Evolutionary conservation across 805 yeast species (phyloP).

Genomic region (Myxozyma nipponensis): DNA sequence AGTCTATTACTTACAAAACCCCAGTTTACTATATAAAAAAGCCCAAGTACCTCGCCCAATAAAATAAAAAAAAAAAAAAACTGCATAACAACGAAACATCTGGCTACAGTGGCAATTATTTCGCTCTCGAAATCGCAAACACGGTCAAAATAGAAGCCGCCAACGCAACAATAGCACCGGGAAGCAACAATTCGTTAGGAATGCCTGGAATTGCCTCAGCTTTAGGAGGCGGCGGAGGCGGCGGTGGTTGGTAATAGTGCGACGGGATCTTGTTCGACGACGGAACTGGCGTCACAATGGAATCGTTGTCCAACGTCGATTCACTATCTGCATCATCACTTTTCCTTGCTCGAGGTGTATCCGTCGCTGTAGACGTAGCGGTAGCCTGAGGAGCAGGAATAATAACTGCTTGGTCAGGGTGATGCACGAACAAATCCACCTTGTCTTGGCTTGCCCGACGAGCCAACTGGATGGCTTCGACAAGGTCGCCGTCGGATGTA

Average conservation of each 20-base stretch:
- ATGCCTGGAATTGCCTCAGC: constrained; percentile 49
- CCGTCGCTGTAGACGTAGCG: constrained; percentile 26
- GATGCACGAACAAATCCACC: constrained; percentile 70
- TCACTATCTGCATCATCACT: neutral
- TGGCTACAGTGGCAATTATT: too few species aligned
- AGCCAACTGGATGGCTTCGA: constrained; percentile 65
- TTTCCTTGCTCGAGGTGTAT: constrained; percentile 15
- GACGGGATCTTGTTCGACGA: neutral
- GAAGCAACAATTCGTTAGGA: constrained; percentile 58
- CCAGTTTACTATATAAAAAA: too few species aligned
- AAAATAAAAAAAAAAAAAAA: too few species aligned
- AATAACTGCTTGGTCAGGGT: constrained; percentile 49
- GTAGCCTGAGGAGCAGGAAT: constrained; percentile 19
- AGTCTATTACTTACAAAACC: too few species aligned
- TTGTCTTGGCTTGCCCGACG: constrained; percentile 49
- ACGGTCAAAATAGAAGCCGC: constrained; percentile 59
- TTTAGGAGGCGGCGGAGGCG: constrained; percentile 3
- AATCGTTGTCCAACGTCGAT: neutral
- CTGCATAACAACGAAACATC: too few species aligned
- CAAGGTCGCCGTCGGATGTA: constrained; percentile 67
- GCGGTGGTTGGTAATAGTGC: constrained; percentile 10
- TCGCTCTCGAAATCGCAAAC: constrained; percentile 46
- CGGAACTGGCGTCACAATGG: neutral
- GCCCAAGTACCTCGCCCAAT: neutral
- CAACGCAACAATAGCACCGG: constrained; percentile 57